Percentiles rank a stretch among this genome's conserved stretches.
These are phyloP conservation scores for Citrullus mucosospermus DNA, from an alignment of 306 rosid genomes.

Conservation along the genomic window DNA sequence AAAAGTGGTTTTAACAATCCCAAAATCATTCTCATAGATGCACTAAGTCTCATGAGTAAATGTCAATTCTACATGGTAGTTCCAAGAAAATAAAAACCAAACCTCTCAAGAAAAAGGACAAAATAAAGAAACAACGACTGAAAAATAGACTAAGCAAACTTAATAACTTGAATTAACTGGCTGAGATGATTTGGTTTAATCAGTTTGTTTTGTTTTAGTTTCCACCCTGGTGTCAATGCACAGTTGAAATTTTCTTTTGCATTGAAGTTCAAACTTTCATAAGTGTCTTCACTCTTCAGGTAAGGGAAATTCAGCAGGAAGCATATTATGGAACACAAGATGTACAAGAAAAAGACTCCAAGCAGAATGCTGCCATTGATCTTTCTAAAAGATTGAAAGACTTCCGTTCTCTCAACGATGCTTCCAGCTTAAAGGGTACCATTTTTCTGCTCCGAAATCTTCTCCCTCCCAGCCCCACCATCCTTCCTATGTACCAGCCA, in stretches of 20 bases:
- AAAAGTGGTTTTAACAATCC: too few relatives aligned
- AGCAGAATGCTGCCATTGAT: constrained; percentile 79
- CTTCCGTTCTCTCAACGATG: constrained; percentile 69
- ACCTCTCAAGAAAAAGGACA: not conserved
- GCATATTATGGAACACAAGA: constrained; percentile 44
- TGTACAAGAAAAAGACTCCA: constrained; percentile 45
- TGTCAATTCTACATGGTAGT: not conserved
- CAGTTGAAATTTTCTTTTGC: not conserved
- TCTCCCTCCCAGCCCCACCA: not conserved
- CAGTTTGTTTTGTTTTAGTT: not conserved
- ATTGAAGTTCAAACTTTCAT: not conserved
- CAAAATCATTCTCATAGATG: too few relatives aligned
- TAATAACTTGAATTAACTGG: not conserved
- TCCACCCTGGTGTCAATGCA: not conserved
- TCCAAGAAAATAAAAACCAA: not conserved
- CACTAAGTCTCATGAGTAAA: not conserved
- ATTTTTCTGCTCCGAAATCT: not conserved
- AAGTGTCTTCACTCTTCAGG: constrained; percentile 26
- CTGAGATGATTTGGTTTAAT: not conserved
- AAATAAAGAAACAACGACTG: not conserved
- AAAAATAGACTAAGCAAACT: not conserved
- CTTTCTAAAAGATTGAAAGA: constrained; percentile 89
- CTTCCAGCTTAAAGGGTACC: constrained; percentile 73
- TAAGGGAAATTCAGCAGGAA: constrained; percentile 82
- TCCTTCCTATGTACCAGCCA: not conserved